Evolutionary conservation across 495 filamentous ascomycete genomes (phyloP), one percentile per base, ranked within the genome.

Genomic region (Podospora anserina): DNA sequence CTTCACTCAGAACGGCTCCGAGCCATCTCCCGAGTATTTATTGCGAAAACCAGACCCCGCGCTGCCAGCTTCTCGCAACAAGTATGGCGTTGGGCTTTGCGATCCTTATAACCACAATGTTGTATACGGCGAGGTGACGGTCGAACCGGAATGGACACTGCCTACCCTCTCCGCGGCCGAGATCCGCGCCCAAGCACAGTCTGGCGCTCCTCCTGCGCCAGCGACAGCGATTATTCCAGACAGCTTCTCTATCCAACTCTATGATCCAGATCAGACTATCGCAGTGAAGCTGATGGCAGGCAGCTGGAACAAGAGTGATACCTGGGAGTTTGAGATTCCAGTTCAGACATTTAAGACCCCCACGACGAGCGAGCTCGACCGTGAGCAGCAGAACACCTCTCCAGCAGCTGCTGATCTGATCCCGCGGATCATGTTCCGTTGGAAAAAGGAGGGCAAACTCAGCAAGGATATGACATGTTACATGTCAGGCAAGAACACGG

Each of bases 251-350:
- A 85, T 98, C 64, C 91, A 94, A 70, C 89, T 99, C 13, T 98
- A 97, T 85, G 93, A 97, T 75, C 95, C 95, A 0, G 94, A 97
- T 80, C 94, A 96, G 77, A 82, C 90, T 69, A 81, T 98, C 30
- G 65, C 81, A 0, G 83, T 98, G 57, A 88, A 83, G 75, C 86
- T 91, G 76, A 86, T 91, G 67, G 81, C 87, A 56, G 90, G 90
- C 64, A 84, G 87, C 63, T 96, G 92, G 91, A 91, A 89, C 71
- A 88, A 87, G 61, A 89, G 88, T 28, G 87, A 91, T 26, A 85
- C 84, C 61, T 99, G 94, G 88, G 91, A 94, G 66, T 99, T 99
- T 77, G 91, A 94, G 74, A 89, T 99, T 82, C 95, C 95, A 0
- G 89, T 94, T 74, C 87, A 88, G 64, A 90, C 88, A 57, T 99